Evolutionary conservation across 768 basidiomycete genomes (phyloP).

Genomic region (Suillus americanus): DNA sequence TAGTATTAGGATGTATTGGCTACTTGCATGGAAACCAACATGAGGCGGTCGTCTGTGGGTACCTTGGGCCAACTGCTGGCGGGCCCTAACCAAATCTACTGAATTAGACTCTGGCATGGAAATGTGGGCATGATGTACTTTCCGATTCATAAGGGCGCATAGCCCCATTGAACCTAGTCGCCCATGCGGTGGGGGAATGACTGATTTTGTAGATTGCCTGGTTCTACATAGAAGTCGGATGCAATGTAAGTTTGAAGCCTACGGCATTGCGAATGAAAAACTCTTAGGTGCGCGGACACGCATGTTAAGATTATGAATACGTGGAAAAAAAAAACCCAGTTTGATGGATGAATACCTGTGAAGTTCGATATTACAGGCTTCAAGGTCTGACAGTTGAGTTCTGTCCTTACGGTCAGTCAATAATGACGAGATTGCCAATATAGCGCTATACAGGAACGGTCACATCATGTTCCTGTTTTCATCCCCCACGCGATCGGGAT

Average conservation of each 20-base stretch:
- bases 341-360: conserved; percentile 2
- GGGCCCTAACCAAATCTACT: conserved; percentile 1
- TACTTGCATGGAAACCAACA: not conserved
- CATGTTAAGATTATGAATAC: not conserved
- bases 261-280: conserved; percentile 6
- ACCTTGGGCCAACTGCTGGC: conserved; percentile 9
- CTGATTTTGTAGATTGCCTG: not conserved
- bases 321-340: not conserved
- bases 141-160: conserved; percentile 1
- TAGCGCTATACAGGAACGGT: conserved; percentile 6
- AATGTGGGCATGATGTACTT: conserved; percentile 4
- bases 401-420: conserved; percentile 11
- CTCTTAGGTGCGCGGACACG: not conserved
- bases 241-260: not conserved
- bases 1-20: no score
- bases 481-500: conserved; percentile 1
- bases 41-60: not conserved
- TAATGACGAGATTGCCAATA: conserved; percentile 11
- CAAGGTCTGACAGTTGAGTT: conserved; percentile 8
- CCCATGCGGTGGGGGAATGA: not conserved
- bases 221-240: not conserved
- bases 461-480: conserved; percentile 5
- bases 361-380: conserved; percentile 1
- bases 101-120: conserved; percentile 3
- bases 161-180: conserved; percentile 7